These are phyloP conservation scores for Allium sativum DNA, from an alignment of 106 monocot genomes.

Conservation along the genomic window DNA sequence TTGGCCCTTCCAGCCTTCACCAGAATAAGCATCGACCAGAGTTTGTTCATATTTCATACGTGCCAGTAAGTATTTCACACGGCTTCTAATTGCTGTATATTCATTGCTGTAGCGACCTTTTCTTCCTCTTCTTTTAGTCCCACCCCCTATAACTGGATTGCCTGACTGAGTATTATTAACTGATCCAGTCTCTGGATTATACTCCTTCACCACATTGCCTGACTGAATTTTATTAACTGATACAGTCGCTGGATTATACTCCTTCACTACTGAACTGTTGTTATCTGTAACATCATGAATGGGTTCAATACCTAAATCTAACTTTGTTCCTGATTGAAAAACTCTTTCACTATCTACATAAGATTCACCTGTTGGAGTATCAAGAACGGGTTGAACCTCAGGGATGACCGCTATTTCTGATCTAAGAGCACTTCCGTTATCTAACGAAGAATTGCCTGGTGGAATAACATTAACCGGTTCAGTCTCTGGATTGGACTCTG, in stretches of 20 bases:
- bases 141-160: constrained; percentile 14
- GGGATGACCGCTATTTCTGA: no score
- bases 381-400: no score
- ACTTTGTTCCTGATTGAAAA: no score
- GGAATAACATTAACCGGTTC: no score
- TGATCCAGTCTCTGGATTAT: constrained; percentile 9
- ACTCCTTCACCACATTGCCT: constrained; percentile 17
- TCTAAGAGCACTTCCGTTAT: no score
- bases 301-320: no score
- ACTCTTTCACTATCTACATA: no score
- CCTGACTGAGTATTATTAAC: constrained; percentile 5
- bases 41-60: constrained; percentile 83
- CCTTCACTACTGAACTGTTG: no score
- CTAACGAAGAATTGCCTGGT: no score
- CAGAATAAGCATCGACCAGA: constrained; percentile 84
- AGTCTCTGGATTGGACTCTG: no score
- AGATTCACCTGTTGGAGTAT: no score
- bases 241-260: constrained; percentile 6
- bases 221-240: constrained; percentile 7
- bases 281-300: no score
- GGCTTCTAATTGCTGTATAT: constrained; percentile 24
- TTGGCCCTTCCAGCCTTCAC: constrained; percentile 94
- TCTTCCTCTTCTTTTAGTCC: constrained; percentile 25
- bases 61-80: constrained; percentile 53
- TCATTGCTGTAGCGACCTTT: constrained; percentile 34